Base-by-base conservation (phyloP, 2,329 filamentous ascomycete genomes). In the Ophiocordyceps sinensis region DNA sequence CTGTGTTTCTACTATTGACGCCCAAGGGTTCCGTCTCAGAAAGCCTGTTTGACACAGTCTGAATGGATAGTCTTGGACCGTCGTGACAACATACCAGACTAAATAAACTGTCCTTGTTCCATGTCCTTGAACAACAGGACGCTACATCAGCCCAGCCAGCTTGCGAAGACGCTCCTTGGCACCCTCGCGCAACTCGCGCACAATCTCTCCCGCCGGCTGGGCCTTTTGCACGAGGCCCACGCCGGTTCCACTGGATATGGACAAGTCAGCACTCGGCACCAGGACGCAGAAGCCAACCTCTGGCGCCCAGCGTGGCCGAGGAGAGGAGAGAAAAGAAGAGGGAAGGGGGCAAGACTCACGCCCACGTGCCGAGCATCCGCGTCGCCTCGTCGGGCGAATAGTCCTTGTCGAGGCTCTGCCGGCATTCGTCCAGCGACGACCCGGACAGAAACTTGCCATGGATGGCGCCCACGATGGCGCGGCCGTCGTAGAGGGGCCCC, bases 161-260 rank as follows among this genome's bases (percentile, higher is more conserved):
- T 51, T 52, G 38, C 47, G 50, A 28, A 68, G 55, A 31, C 53
- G 53, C 40, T 51, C 46, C 43, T 52, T 59, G 4, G 65, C 59
- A 12, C 54, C 59, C 38, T 63, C 56, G 15, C 62, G 55, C 10
- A 62, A 55, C 41, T 67, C 57, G n/a, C 49, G 53, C 3, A 69
- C 64, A 45, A 70, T 66, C 15, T 67, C 61, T 0, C 55, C 63
- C 1, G 65, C 61, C 9, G 64, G 59, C 15, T 60, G 56, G 5
- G 49, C 49, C 23, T 62, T 56, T n/a, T 53, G 63, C n/a, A 70
- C 59, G 23, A 70, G 48, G 3, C 67, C 67, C 15, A 70, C 60
- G 0, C 57, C 66, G 5, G 66, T 63, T 35, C 67, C 67, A 7
- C 60, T 63, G 31, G 31, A 30, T 26, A 26, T 28, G 12, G 10